Evolutionary conservation across 768 basidiomycete species (phyloP).

Genomic region (Agrocybe praecox): DNA sequence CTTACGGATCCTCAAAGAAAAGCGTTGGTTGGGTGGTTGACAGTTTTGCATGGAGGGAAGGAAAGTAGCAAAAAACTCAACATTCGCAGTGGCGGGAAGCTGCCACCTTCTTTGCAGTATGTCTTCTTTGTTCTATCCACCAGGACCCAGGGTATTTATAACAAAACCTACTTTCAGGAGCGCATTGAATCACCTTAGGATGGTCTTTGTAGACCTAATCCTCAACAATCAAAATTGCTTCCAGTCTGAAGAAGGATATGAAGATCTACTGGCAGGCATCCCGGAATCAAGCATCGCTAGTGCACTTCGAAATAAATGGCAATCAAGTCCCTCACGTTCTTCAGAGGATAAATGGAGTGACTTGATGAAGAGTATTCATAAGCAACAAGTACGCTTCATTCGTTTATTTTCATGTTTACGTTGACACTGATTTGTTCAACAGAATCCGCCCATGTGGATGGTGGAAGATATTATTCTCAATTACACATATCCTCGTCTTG

Average conservation of each 20-base stretch:
- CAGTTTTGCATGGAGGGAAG: constrained; percentile 79
- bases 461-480: constrained; percentile 90
- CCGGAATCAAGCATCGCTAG: constrained; percentile 59
- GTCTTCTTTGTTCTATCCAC: constrained; percentile 24
- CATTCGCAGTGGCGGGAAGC: constrained; percentile 48
- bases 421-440: constrained; percentile 7
- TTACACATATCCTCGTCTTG: constrained; percentile 95
- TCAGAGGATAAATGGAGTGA: constrained; percentile 81
- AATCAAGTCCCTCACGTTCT: constrained; percentile 44
- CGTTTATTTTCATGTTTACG: not conserved
- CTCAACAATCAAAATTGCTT: constrained; percentile 89
- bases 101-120: constrained; percentile 80
- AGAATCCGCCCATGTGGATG: constrained; percentile 38
- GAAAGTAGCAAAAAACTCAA: constrained; percentile 85
- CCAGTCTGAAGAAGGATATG: constrained; percentile 65
- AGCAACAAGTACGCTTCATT: constrained; percentile 36
- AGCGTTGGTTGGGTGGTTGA: constrained; percentile 85
- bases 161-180: constrained; percentile 32
- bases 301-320: constrained; percentile 62
- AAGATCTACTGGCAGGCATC: constrained; percentile 72
- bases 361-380: constrained; percentile 39
- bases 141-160: too few relatives aligned
- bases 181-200: constrained; percentile 51
- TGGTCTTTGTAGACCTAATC: constrained; percentile 66
- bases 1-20: constrained; percentile 91